These are phyloP conservation scores for Lyophyllum atratum DNA, from an alignment of 768 basidiomycete genomes.

Conservation along the genomic window DNA sequence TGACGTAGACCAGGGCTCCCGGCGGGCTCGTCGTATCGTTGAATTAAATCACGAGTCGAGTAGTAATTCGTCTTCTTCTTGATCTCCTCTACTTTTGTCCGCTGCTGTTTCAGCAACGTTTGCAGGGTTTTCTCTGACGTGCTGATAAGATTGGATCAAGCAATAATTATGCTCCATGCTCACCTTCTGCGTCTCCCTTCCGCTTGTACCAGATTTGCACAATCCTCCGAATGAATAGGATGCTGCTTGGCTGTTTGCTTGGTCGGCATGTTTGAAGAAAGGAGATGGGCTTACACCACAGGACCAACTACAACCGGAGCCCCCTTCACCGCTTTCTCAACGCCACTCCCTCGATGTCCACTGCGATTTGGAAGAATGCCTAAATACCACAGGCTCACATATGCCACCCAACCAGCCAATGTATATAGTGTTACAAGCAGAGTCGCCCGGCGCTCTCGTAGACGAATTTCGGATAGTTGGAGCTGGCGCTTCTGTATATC, in stretches of 20 bases:
- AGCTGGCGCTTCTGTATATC: conserved; percentile 76
- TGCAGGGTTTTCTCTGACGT: conserved; percentile 77
- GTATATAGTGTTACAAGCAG: conserved; percentile 79
- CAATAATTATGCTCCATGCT: conserved; percentile 9
- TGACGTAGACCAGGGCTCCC: conserved; percentile 44
- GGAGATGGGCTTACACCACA: conserved; percentile 59
- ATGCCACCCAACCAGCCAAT: conserved; percentile 69
- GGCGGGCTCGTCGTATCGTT: conserved; percentile 77
- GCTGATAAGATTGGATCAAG: background rate
- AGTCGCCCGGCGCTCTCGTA: conserved; percentile 79
- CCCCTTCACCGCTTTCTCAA: conserved; percentile 48
- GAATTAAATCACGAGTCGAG: conserved; percentile 84
- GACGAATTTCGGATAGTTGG: conserved; percentile 78
- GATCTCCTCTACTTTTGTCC: conserved; percentile 88
- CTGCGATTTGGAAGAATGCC: conserved; percentile 50
- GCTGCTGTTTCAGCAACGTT: conserved; percentile 72
- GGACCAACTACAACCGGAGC: conserved; percentile 74
- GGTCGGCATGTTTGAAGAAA: background rate
- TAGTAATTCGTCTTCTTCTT: conserved; percentile 99
- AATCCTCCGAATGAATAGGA: conserved; percentile 76
- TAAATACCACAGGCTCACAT: conserved; percentile 75
- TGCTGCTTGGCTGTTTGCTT: conserved; percentile 37
- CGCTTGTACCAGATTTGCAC: conserved; percentile 84
- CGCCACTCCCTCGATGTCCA: conserved; percentile 25
- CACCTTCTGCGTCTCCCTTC: conserved; percentile 82